Evolutionary conservation across 2,329 filamentous ascomycete genomes (phyloP).

Genomic region (Bipolaris zeicola): DNA sequence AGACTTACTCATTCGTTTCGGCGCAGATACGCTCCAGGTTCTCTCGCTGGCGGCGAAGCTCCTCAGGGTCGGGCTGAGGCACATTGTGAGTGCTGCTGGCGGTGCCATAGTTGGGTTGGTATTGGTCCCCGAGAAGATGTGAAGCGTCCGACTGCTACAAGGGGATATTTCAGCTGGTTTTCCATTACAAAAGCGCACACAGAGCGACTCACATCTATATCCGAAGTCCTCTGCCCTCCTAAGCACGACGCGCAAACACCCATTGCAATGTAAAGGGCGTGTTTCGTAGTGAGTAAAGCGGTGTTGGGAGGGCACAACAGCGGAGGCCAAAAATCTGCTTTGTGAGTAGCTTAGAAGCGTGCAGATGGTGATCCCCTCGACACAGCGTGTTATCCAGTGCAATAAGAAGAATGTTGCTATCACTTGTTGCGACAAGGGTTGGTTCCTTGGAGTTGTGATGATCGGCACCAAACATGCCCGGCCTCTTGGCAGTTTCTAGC

Average conservation of each 20-base stretch:
- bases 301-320: not conserved
- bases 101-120: constrained; percentile 54
- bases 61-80: constrained; percentile 55
- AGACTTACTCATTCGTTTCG: constrained; percentile 54
- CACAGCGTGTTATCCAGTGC: not conserved
- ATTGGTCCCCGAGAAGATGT: constrained; percentile 53
- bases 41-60: constrained; percentile 55
- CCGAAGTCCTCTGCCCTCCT: constrained; percentile 52
- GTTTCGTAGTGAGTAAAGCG: not conserved
- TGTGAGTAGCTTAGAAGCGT: not conserved
- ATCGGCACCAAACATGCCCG: constrained; percentile 10
- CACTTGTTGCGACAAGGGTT: not conserved
- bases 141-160: constrained; percentile 54
- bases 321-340: not conserved
- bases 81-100: constrained; percentile 43
- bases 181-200: constrained; percentile 5
- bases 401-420: not conserved
- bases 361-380: not conserved
- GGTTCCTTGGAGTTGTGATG: constrained; percentile 12
- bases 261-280: constrained; percentile 46
- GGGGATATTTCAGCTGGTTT: constrained; percentile 31
- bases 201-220: constrained; percentile 49
- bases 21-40: constrained; percentile 57
- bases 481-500: constrained; percentile 5
- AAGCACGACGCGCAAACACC: constrained; percentile 58